A percentile compares a stretch with the other conserved stretches of the same genome.
Conservation (phyloP, 1,284 basidiomycete species). For the Cryptococcus sp. region DNA sequence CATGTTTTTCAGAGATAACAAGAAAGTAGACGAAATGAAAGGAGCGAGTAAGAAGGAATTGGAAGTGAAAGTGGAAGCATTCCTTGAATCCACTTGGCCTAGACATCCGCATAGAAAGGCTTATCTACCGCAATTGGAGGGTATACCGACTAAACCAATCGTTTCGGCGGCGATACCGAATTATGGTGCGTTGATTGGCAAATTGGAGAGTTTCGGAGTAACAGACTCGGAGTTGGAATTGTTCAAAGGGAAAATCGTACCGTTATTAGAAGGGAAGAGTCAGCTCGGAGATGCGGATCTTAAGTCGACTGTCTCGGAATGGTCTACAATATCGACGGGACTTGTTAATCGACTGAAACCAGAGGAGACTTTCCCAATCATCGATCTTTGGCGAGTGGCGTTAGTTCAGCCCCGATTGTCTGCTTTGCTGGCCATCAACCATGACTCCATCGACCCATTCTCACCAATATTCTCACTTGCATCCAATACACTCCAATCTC, state of each 20-base stretch:
- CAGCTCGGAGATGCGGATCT: conserved; percentile 31
- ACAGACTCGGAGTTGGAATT: conserved; percentile 49
- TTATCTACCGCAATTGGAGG: conserved; percentile 59
- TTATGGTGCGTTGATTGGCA: conserved; percentile 60
- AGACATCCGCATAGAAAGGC: conserved; percentile 65
- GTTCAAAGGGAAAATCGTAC: conserved; percentile 54
- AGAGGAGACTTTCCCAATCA: conserved; percentile 68
- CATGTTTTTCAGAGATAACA: conserved; percentile 71
- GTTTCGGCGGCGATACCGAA: conserved; percentile 66
- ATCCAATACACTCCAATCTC: conserved; percentile 12
- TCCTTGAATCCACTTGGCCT: conserved; percentile 52
- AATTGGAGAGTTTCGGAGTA: conserved; percentile 61
- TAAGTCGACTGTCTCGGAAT: conserved; percentile 40
- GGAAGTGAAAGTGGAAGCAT: conserved; percentile 31
- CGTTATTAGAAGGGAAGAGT: conserved; percentile 61
- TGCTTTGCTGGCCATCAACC: conserved; percentile 45
- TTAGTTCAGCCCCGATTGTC: conserved; percentile 61
- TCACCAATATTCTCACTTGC: conserved; percentile 50
- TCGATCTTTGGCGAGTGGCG: conserved; percentile 78
- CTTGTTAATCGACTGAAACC: conserved; percentile 55
- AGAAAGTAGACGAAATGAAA: conserved; percentile 70
- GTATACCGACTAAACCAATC: conserved; percentile 68
- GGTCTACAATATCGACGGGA: conserved; percentile 53
- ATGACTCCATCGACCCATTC: conserved; percentile 57
- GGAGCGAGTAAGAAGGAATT: conserved; percentile 54